Conservation (phyloP, 1,139 yeast species). For the Saccharomyces hybrid region DNA sequence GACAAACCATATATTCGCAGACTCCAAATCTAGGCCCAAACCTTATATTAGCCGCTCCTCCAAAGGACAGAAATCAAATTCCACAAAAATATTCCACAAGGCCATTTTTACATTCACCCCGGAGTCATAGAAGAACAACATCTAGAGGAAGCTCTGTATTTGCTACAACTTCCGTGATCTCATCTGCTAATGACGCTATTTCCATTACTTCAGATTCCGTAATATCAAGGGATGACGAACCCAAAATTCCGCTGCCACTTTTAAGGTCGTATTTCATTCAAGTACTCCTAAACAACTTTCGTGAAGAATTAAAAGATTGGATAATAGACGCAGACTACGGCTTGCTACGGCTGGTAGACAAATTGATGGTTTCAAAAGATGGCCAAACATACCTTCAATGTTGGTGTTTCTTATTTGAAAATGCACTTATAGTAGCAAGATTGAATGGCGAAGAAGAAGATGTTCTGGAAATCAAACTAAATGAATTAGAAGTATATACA, state of each 20-base stretch:
- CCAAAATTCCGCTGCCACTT: constrained; percentile 17
- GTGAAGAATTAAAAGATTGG: constrained; percentile 13
- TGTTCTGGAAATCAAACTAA: constrained; percentile 8
- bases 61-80: not conserved
- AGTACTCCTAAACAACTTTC: constrained; percentile 17
- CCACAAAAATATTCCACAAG: not conserved
- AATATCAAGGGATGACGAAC: constrained; percentile 4
- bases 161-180: constrained; percentile 11
- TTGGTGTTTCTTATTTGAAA: constrained; percentile 27
- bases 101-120: not conserved
- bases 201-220: constrained; percentile 4
- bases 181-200: constrained; percentile 11
- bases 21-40: not conserved
- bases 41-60: not conserved
- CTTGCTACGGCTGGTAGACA: constrained; percentile 26
- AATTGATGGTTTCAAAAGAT: constrained; percentile 20
- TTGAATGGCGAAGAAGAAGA: constrained; percentile 7
- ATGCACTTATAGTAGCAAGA: constrained; percentile 17
- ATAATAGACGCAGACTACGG: constrained; percentile 27
- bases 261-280: constrained; percentile 25
- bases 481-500: constrained; percentile 9
- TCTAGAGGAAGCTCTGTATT: constrained; percentile 11
- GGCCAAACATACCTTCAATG: constrained; percentile 12
- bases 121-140: not conserved
- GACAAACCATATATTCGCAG: not conserved